Percentiles rank a stretch among this genome's conserved stretches.
These are phyloP conservation scores for Pythium oligandrum DNA, from an alignment of 352 stramenopile genomes.

Conservation along the genomic window DNA sequence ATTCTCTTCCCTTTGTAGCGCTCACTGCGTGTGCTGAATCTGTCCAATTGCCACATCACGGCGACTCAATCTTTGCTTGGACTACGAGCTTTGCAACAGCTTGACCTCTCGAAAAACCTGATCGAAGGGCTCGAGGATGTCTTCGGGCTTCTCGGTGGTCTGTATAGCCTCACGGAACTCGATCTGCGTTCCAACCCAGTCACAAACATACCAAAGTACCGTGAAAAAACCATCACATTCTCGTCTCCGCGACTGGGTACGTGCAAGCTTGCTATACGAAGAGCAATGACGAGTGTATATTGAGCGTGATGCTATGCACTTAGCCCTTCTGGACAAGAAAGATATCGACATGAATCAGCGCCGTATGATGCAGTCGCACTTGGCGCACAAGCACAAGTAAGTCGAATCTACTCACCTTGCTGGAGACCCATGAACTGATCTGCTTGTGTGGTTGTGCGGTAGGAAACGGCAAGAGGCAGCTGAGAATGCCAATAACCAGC, in stretches of 20 bases:
- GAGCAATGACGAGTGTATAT: background rate
- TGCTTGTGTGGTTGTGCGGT: background rate
- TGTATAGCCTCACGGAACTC: conserved; percentile 46
- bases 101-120: conserved; percentile 64
- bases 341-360: conserved; percentile 66
- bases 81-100: conserved; percentile 42
- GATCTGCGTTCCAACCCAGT: conserved; percentile 61
- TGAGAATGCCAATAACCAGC: conserved; percentile 8
- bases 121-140: conserved; percentile 66
- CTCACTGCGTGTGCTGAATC: conserved; percentile 54
- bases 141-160: conserved; percentile 43
- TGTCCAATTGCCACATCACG: conserved; percentile 49
- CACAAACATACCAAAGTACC: conserved; percentile 46
- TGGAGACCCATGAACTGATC: too few relatives aligned
- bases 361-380: conserved; percentile 75
- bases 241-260: conserved; percentile 50
- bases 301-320: background rate
- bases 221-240: conserved; percentile 72
- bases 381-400: conserved; percentile 71
- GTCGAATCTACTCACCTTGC: background rate
- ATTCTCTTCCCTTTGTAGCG: conserved; percentile 17
- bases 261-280: background rate
- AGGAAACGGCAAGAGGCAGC: conserved; percentile 37
- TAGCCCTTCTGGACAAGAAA: conserved; percentile 69
- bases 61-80: conserved; percentile 20